Base-by-base conservation (phyloP, 352 stramenopile genomes). In the Phytophthora sansomeana region DNA sequence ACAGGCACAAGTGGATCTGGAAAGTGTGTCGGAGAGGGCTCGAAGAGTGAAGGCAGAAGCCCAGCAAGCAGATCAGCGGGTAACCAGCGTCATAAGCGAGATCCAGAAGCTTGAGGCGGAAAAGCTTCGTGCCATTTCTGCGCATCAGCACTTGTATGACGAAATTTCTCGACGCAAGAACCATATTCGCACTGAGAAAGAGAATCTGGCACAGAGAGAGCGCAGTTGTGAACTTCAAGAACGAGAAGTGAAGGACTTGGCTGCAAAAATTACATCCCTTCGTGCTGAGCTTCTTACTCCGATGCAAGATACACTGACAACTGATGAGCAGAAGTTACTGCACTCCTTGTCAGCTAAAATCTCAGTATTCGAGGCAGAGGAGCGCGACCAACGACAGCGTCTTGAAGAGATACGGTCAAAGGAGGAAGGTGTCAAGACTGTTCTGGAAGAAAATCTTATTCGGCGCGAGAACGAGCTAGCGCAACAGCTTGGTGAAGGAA, bases 401-500 rank as follows among this genome's bases (percentile, higher is more conserved):
- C 65, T 98, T 7, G 93, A 98, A 62, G 91, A 98, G 32, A 74
- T 97, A n/a, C 87, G 88, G 6, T 87, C 82, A 10, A 87, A 93
- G 53, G 93, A 96, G 38, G 87, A 98, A 30, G 82, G 83, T 11
- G 80, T 98, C 16, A 80, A 97, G 59, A 95, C 90, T 16, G 79
- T 98, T 43, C 72, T 99, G 8, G 80, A 89, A 47, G 85, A 98
- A 63, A 98, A 99, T 69, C 77, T 99, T 24, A 65, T 97, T 24
- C 91, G 89, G 64, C 86, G 96, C 39, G 83, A 89, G 39, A 84
- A 77, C 46, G 89, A 96, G 61, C 62, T 96, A 30, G 62, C 58
- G 5, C 63, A 69, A 14, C 79, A 91, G 39, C 71, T 95, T 48
- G 83, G 76, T 16, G 73, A 90, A 69, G 83, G 82, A 29, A 61